Base-by-base conservation (phyloP, 805 yeast species). In the Saccharomycopsis oosterbeekiorum region DNA sequence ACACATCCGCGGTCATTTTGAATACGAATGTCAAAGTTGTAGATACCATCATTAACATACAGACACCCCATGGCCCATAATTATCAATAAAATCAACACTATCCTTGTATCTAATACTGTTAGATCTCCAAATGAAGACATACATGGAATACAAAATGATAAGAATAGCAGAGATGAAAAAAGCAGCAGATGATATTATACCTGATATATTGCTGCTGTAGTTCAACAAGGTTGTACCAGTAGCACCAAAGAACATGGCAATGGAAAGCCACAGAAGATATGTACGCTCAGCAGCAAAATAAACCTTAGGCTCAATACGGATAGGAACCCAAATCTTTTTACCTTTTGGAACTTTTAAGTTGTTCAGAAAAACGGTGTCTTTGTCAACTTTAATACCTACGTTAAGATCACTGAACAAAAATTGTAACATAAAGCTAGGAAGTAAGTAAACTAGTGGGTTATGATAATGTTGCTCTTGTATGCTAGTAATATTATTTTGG, bases 301-400 rank as follows among this genome's bases (percentile, higher is more conserved):
- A 94, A n/a, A 94, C 99, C 76, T 94, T 94, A 62, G 99, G 99
- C 74, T 94, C 99, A 42, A 94, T 92, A 69, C 99, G 83, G 43
- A 94, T 96, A 1, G 98, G 99, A 9, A 94, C 94, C 69, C 91
- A 84, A 62, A 94, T 89, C 55, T 81, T 80, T 73, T 91, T 92
- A 1, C 98, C 99, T 51, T 88, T 84, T 24, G 99, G 98, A 11
- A 94, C 88, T 63, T 73, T 75, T 65, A 85, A 79, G 60, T 75
- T 73, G 2, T 82, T 70, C 64, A 82, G 85, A 69, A 84, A 86
- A 0, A 78, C 79, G 0, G 91, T 85, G 34, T 89, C 90, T 17
- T 73, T 75, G 14, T 88, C 85, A 19, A 86, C 84, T 65, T 82
- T 84, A 42, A 40, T 56, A 53, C 79, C 76, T 1, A 76, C 71